A percentile compares a stretch with the other conserved stretches of the same genome.
phyloP scores from a whole-genome alignment of 805 yeast species.

The Grigorovia humatica region DNA sequence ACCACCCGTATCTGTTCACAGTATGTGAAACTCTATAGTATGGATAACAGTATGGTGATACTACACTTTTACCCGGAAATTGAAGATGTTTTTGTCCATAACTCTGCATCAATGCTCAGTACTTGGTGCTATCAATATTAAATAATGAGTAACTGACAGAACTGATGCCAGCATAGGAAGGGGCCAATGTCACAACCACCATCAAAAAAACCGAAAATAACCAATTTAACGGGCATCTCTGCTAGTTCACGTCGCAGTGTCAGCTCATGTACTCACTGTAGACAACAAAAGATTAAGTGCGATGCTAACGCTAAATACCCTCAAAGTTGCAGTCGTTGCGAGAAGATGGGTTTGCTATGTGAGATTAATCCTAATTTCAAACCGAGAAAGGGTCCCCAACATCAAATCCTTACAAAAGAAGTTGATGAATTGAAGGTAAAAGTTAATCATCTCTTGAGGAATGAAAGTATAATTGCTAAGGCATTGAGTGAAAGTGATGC shows the following conservation, averaged over 20 bases:
- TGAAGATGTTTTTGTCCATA: not conserved
- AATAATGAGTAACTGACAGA: not conserved
- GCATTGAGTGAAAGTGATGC: constrained; percentile 1
- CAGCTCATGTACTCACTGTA: constrained; percentile 86
- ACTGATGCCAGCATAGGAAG: not conserved
- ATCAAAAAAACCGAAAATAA: not conserved
- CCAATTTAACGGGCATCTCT: not conserved
- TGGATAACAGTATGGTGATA: too few relatives aligned
- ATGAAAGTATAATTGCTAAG: constrained; percentile 36
- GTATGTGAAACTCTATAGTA: too few relatives aligned
- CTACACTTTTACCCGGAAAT: not conserved
- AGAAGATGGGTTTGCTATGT: constrained; percentile 66
- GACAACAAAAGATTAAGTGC: constrained; percentile 90
- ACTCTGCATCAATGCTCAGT: too few relatives aligned
- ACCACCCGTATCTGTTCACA: too few relatives aligned
- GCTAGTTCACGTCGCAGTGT: constrained; percentile 35
- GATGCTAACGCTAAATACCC: constrained; percentile 82
- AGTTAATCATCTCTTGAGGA: constrained; percentile 54
- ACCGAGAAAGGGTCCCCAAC: constrained; percentile 86
- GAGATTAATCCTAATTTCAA: constrained; percentile 86
- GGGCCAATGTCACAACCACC: not conserved
- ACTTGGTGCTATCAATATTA: not conserved
- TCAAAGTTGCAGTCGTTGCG: constrained; percentile 72
- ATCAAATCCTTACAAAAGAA: constrained; percentile 73
- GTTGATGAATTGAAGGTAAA: constrained; percentile 70